Evolutionary conservation across 2,329 filamentous ascomycete genomes (phyloP), one percentile per base, ranked within the genome.

Genomic region (Berkeleyomyces basicola): DNA sequence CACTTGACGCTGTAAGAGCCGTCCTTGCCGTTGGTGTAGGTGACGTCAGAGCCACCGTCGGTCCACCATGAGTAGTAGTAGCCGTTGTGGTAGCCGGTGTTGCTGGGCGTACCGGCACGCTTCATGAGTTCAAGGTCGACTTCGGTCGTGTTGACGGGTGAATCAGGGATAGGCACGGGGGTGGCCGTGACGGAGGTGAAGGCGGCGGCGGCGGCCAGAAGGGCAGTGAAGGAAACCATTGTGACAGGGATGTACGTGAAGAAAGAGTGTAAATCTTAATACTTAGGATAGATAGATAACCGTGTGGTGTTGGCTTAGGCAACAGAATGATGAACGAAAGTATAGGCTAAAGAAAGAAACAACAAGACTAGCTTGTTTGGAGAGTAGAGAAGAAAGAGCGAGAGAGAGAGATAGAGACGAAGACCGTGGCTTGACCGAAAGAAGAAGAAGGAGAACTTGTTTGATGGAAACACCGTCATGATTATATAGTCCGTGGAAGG

Each of bases 41-140:
- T 74, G 7, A 77, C 76, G 14, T 67, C 68, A 23, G 72, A 74
- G 53, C 71, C 74, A 1, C 74, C 75, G 51, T 79, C 75, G 57
- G 75, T 76, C 77, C 77, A 78, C 70, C 73, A 79, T 3, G 73
- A 77, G 65, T 76, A 79, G 68, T 74, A 79, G 68, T 73, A 78
- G 7, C 77, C 77, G 59, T 75, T 72, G 67, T 70, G 69, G 4
- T 57, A 69, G 5, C 72, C 72, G 0, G 68, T 69, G 37, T 68
- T 67, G 66, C 68, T 78, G 57, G 77, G 71, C 1, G 72, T 74
- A 9, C 66, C 66, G 37, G 58, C 36, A 10, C 61, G 61, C 53
- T 63, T 58, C 23, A 59, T 7, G 11, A 63, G 51, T 23, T 61
- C 60, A n/a, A 16, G 14, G 11, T 16, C 37, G 1, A 36, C 11